Evolutionary conservation across 257 asterid species (phyloP).

Genomic region (Petunia axillaris): DNA sequence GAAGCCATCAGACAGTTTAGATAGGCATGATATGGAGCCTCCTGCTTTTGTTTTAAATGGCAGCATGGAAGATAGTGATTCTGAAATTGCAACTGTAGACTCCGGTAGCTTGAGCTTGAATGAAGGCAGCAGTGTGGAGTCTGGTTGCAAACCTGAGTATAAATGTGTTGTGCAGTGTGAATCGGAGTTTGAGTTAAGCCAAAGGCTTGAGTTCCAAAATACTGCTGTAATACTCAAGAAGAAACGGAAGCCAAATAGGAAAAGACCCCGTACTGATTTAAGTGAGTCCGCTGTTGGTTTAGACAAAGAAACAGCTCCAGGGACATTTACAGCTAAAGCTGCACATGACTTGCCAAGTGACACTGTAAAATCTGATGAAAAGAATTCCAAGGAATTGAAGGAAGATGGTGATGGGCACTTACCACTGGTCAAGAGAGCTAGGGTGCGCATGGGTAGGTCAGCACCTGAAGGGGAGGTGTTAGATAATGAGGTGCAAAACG

Average conservation of each 20-base stretch:
- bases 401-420: conserved; percentile 91
- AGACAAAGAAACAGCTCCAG: conserved; percentile 45
- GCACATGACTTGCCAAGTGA: conserved; percentile 47
- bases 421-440: conserved; percentile 90
- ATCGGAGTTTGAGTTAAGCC: conserved; percentile 53
- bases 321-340: conserved; percentile 44
- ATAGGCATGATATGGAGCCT: conserved; percentile 50
- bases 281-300: conserved; percentile 42
- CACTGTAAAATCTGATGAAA: conserved; percentile 47
- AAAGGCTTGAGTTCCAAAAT: conserved; percentile 64
- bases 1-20: conserved; percentile 64
- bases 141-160: conserved; percentile 51
- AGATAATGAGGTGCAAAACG: conserved; percentile 42
- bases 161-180: conserved; percentile 45
- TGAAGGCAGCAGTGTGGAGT: conserved; percentile 63
- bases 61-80: conserved; percentile 63
- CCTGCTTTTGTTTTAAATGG: conserved; percentile 59
- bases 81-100: conserved; percentile 64
- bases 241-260: conserved; percentile 76
- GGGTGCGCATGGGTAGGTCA: conserved; percentile 83
- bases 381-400: conserved; percentile 54
- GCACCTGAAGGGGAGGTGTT: conserved; percentile 50
- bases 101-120: conserved; percentile 62
- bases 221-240: conserved; percentile 59
- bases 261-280: conserved; percentile 53